A percentile compares a stretch with the other conserved stretches of the same genome.
phyloP scores from a whole-genome alignment of 108 stramenopile genomes.

The Pseudonitzschia multiseries region DNA sequence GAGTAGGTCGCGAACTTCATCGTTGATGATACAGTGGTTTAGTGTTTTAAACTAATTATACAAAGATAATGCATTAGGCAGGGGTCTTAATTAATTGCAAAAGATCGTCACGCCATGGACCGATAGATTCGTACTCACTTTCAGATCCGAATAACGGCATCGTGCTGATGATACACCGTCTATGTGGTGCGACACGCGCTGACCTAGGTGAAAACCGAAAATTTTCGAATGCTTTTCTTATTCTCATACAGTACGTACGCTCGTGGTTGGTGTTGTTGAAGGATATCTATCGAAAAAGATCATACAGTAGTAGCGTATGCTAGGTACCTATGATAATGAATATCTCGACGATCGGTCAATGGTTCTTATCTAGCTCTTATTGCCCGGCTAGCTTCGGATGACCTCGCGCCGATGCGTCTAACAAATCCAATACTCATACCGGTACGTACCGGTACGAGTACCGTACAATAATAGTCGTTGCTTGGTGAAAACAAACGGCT shows the following conservation, averaged over 20 bases:
- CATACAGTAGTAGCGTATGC: background rate
- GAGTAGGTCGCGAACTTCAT: conserved; percentile 43
- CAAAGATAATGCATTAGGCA: background rate
- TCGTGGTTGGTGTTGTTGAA: background rate
- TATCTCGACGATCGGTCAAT: background rate
- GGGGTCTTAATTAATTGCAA: background rate
- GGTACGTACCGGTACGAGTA: no score
- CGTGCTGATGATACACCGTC: background rate
- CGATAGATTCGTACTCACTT: background rate
- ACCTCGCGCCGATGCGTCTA: background rate
- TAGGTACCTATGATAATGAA: background rate
- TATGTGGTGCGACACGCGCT: background rate
- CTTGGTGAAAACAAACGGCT: background rate
- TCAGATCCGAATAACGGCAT: background rate
- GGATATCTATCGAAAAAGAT: background rate
- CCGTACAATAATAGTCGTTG: no score
- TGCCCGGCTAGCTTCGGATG: background rate
- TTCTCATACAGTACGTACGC: background rate
- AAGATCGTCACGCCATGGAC: background rate
- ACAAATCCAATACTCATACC: background rate
- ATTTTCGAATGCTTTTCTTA: background rate
- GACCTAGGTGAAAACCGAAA: background rate
- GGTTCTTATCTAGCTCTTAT: background rate
- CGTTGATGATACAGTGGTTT: background rate
- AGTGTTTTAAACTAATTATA: conserved; percentile 4